Conservation (phyloP, 148 eudicot genomes). For the Rhododendron vialii region DNA sequence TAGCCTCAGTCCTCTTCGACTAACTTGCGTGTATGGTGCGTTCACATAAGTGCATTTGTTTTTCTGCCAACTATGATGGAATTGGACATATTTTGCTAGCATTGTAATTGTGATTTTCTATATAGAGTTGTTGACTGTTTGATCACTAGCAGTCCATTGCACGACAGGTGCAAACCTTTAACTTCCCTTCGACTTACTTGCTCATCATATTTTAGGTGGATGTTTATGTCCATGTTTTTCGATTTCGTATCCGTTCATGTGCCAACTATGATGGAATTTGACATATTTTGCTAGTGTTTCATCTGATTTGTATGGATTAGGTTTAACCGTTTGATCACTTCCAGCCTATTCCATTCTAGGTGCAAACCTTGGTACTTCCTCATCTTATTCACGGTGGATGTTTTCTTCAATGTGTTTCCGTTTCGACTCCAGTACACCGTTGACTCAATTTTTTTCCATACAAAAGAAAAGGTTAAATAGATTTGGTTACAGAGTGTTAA, state of each 20-base stretch:
- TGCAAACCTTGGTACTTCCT: not conserved
- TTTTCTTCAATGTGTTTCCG: not conserved
- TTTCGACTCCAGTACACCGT: not conserved
- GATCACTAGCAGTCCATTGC: not conserved
- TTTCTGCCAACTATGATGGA: not conserved
- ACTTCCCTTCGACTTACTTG: not conserved
- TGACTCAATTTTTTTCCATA: not conserved
- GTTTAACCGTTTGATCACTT: not conserved
- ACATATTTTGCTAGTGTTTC: not conserved
- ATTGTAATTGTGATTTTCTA: not conserved
- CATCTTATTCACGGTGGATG: not conserved
- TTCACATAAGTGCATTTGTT: not conserved
- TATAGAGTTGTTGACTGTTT: not conserved
- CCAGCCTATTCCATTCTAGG: not conserved
- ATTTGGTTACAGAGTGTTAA: not conserved
- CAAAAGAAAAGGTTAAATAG: not conserved
- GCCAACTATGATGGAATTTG: not conserved
- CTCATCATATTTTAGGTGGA: not conserved
- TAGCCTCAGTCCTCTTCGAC: not conserved
- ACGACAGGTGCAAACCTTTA: not conserved
- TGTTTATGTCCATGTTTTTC: not conserved
- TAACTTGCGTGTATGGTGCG: not conserved
- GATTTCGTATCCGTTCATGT: not conserved
- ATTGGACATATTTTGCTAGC: not conserved
- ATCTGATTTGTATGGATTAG: not conserved